phyloP scores from a whole-genome alignment of 2,329 filamentous ascomycete genomes.

The Pyricularia grisea region DNA sequence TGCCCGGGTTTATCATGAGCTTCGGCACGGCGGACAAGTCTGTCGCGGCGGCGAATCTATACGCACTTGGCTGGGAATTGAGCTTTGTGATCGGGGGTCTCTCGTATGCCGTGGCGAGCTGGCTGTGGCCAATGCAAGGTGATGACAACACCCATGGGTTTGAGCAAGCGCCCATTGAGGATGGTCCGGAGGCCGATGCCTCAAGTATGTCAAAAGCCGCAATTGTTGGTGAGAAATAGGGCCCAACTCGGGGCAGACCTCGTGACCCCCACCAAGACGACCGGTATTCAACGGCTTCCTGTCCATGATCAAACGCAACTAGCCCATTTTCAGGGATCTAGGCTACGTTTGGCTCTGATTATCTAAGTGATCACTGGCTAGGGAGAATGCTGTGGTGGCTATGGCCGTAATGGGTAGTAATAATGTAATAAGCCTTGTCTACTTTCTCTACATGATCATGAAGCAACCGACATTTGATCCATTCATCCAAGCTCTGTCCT shows the following conservation, averaged over 20 bases:
- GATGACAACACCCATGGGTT: neutral
- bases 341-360: neutral
- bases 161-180: neutral
- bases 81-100: neutral
- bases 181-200: neutral
- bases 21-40: neutral
- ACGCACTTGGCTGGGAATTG: neutral
- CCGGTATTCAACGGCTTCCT: too few species aligned
- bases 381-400: too few species aligned
- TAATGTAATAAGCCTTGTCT: too few species aligned
- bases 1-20: conserved; percentile 4
- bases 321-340: too few species aligned
- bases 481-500: too few species aligned
- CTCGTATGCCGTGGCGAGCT: neutral
- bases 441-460: too few species aligned
- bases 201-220: neutral
- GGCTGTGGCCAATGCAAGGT: neutral
- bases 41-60: neutral
- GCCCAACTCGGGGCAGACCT: neutral
- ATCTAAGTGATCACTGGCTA: neutral
- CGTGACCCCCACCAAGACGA: neutral
- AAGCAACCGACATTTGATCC: too few species aligned
- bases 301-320: too few species aligned
- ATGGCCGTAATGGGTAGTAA: too few species aligned
- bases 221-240: neutral